Base-by-base conservation (phyloP, 176 grass and related monocot species). In the Musa acuminata region DNA sequence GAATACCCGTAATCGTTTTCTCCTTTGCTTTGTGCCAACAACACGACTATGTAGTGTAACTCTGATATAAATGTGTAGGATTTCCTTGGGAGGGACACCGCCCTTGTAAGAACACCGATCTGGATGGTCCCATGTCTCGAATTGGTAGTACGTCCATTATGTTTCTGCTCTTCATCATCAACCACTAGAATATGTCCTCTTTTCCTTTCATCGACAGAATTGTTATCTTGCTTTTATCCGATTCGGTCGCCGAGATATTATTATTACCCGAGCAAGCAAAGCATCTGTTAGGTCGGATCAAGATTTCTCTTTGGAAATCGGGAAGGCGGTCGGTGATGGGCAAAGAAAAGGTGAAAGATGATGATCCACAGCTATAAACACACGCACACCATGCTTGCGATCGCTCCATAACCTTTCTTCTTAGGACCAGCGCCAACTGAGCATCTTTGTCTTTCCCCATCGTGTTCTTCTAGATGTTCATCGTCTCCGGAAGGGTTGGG, bases 311-410 rank as follows among this genome's bases (percentile, higher is more conserved):
- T 50, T 54, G 64, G 73, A 72, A 43, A 82, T 64, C 50, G 60
- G 72, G 84, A 69, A 72, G n/a, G 68, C 67, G 53, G 63, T 57
- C 67, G 53, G 63, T 57, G 53, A 74, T 72, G 55, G 69, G 60
- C 20, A 75, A 75, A 64, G 35, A 43, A 43, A 43, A 6, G n/a
- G 57, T 64, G 55, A 50, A 76, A 51, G 50, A 51, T 60, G 74
- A 49, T 51, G 35, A 43, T 51, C 51, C 35, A 64, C 21, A 9
- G 57, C 19, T 35, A 57, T 55, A 51, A 64, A 6, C 35, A 43
- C 35, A 50, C 49, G 23, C 62, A 58, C 55, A 23, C 74, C 74
- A 76, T 64, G 35, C 51, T 62, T 64, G 57, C 57, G 9, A 64
- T 29, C 63, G 74, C 58, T 24, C 43, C 26, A 23, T 13, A 51